phyloP scores from a whole-genome alignment of 1,284 basidiomycete genomes.

The Fomitopsis pinicola region DNA sequence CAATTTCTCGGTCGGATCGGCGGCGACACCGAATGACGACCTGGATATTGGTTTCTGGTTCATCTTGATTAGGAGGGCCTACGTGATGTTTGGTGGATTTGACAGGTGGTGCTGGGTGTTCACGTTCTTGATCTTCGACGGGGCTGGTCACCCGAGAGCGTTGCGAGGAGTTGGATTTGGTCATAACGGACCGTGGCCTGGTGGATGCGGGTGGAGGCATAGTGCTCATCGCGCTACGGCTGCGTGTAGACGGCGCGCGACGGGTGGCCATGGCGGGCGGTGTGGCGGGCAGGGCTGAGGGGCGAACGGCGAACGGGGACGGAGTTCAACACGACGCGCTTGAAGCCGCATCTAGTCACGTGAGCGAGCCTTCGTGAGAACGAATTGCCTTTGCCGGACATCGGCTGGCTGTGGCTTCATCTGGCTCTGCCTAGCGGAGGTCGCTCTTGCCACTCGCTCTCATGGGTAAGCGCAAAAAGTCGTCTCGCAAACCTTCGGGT shows the following conservation, averaged over 20 bases:
- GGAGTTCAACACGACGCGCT: slow-evolving; percentile 15
- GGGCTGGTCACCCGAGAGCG: slow-evolving; percentile 26
- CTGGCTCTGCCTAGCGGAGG: background rate
- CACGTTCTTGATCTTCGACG: slow-evolving; percentile 16
- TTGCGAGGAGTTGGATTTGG: slow-evolving; percentile 27
- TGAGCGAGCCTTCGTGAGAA: slow-evolving; percentile 19
- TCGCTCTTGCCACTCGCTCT: background rate
- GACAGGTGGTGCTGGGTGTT: slow-evolving; percentile 13
- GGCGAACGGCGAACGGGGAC: background rate
- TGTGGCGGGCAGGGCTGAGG: slow-evolving; percentile 1
- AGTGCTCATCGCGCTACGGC: slow-evolving; percentile 21
- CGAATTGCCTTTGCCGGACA: background rate
- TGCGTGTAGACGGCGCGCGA: slow-evolving; percentile 38
- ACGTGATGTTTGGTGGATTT: slow-evolving; percentile 5
- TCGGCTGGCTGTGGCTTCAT: background rate
- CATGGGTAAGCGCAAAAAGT: slow-evolving; percentile 87
- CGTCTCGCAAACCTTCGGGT: slow-evolving; percentile 64
- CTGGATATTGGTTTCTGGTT: slow-evolving; percentile 74
- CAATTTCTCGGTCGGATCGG: slow-evolving; percentile 77
- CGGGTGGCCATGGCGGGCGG: slow-evolving; percentile 43
- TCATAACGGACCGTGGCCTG: slow-evolving; percentile 25
- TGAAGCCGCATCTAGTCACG: slow-evolving; percentile 13
- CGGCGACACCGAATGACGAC: slow-evolving; percentile 88
- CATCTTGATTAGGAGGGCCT: slow-evolving; percentile 30
- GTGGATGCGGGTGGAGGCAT: slow-evolving; percentile 30